phyloP scores from a whole-genome alignment of 148 eudicot genomes.

The Vaccinium corymbosum region DNA sequence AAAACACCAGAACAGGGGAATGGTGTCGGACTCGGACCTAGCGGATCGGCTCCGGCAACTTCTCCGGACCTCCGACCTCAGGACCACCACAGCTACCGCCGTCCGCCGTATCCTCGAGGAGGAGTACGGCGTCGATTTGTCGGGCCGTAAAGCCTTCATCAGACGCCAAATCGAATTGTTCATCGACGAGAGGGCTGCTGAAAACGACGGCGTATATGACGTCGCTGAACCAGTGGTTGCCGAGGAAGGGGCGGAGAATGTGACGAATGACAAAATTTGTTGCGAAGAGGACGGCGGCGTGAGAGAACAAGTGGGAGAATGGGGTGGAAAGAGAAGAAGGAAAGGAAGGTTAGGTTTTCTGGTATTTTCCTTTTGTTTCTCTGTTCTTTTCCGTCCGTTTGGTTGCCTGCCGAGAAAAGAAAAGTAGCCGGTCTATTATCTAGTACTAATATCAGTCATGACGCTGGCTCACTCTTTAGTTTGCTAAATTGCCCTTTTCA shows the following conservation, averaged over 20 bases:
- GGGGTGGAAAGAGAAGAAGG: neutral
- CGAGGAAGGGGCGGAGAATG: neutral
- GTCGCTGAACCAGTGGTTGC: neutral
- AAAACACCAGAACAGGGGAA: neutral
- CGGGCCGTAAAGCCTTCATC: constrained; percentile 5
- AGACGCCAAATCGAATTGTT: neutral
- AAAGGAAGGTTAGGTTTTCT: neutral
- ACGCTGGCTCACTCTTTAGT: too few species aligned
- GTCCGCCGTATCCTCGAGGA: constrained; percentile 1
- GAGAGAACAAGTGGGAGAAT: neutral
- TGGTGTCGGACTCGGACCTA: neutral
- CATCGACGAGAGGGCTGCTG: neutral
- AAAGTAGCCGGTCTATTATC: too few species aligned
- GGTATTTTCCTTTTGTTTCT: neutral
- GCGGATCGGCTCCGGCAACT: neutral
- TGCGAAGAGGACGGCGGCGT: neutral
- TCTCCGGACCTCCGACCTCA: neutral
- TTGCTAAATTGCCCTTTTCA: too few species aligned
- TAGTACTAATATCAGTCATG: too few species aligned
- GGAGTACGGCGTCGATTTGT: constrained; percentile 1
- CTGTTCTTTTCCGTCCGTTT: neutral
- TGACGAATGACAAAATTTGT: neutral
- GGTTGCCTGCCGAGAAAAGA: neutral
- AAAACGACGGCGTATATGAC: neutral
- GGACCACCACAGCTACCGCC: neutral